These are phyloP conservation scores for Pythium guiyangense DNA, from an alignment of 352 stramenopile genomes.

Conservation along the genomic window DNA sequence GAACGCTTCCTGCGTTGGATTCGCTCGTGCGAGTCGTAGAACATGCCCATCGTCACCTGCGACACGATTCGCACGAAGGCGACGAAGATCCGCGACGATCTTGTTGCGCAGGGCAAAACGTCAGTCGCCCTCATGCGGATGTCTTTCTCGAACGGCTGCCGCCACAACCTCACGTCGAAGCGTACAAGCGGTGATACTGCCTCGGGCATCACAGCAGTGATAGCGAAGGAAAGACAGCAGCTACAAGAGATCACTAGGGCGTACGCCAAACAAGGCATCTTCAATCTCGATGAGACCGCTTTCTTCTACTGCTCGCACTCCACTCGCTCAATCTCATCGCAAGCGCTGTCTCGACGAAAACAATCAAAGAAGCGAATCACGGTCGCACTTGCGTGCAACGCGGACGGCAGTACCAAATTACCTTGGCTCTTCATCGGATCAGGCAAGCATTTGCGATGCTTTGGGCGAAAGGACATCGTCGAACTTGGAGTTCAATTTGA, in stretches of 20 bases:
- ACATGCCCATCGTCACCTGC: not conserved
- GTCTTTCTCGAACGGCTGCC: slow-evolving; percentile 24
- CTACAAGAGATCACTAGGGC: slow-evolving; percentile 1
- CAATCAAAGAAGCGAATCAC: slow-evolving; percentile 6
- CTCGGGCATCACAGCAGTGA: not conserved
- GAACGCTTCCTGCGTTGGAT: not conserved
- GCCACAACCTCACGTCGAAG: slow-evolving; percentile 11
- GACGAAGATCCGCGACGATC: not conserved
- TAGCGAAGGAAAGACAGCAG: not conserved
- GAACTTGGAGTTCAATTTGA: slow-evolving; percentile 1
- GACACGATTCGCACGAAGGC: slow-evolving; percentile 1
- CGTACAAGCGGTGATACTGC: slow-evolving; percentile 8
- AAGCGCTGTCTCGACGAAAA: slow-evolving; percentile 3
- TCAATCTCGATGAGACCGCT: slow-evolving; percentile 18
- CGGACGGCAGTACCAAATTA: slow-evolving; percentile 1
- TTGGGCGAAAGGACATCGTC: not conserved
- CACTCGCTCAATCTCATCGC: not conserved
- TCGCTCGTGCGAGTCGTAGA: not conserved
- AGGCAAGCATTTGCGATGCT: not conserved
- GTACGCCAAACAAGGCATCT: slow-evolving; percentile 10
- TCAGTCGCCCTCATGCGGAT: not conserved
- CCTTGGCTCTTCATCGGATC: slow-evolving; percentile 1
- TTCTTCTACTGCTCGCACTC: slow-evolving; percentile 12
- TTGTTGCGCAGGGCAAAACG: not conserved
- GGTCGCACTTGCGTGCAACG: slow-evolving; percentile 6